Conservation (phyloP, 2,329 filamentous ascomycete genomes). For the Pochonia chlamydosporia region DNA sequence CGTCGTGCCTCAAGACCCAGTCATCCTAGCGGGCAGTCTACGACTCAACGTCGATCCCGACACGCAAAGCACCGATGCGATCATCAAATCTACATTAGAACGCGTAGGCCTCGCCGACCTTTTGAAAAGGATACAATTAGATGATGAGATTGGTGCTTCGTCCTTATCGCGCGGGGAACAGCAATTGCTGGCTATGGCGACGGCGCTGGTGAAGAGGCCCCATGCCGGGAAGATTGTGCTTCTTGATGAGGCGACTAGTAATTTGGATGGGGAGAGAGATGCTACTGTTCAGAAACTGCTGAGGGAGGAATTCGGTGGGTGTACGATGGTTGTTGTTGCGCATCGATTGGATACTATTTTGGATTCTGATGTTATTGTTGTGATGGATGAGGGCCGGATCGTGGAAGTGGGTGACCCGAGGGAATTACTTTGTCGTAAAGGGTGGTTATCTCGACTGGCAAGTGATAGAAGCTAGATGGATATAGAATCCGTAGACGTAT, state of each 20-base stretch:
- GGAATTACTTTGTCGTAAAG: too few relatives aligned
- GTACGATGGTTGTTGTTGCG: constrained; percentile 10
- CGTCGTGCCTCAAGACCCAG: constrained; percentile 13
- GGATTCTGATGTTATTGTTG: constrained; percentile 8
- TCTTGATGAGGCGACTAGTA: constrained; percentile 14
- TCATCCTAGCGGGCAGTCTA: constrained; percentile 11
- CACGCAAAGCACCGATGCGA: constrained; percentile 4
- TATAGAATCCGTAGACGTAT: too few relatives aligned
- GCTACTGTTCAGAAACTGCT: constrained; percentile 9
- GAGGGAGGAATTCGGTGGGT: constrained; percentile 10
- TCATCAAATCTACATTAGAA: constrained; percentile 7
- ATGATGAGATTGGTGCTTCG: constrained; percentile 8
- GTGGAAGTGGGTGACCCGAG: constrained; percentile 6
- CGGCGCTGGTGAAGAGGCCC: constrained; percentile 11
- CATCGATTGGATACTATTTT: constrained; percentile 9
- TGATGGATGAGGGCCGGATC: constrained; percentile 5
- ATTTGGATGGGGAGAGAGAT: constrained; percentile 12
- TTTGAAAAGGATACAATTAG: too few relatives aligned
- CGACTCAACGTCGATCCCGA: constrained; percentile 13
- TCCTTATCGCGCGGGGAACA: too few relatives aligned
- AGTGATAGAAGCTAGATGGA: too few relatives aligned
- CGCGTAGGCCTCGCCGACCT: constrained; percentile 8
- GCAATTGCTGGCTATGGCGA: constrained; percentile 14
- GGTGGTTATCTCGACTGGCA: too few relatives aligned
- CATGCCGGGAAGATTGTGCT: constrained; percentile 10